Evolutionary conservation across 106 monocot genomes (phyloP), one percentile per base, ranked within the genome.

Genomic region (Vanilla planifolia): DNA sequence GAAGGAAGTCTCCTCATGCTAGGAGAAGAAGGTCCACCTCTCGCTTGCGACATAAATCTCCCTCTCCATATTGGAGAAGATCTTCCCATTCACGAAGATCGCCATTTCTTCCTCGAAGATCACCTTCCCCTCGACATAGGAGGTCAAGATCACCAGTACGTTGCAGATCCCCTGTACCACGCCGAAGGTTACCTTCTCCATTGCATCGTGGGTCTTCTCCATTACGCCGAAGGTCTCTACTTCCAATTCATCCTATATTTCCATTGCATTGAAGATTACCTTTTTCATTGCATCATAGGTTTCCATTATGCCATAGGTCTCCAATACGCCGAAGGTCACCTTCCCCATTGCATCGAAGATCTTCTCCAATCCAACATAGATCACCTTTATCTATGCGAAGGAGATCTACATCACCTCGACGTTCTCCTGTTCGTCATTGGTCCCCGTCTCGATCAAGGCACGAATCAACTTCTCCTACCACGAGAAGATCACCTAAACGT

Each of bases 391-490:
- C 28, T 29, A 4, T 6, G 0, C 69, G 58, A 1, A 67, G 30
- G 23, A 85, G 76, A 66, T 80, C 92, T 32, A 75, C 78, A 23
- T 77, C 84, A 43, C 74, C 79, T 15, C 73, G 42, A 20, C 73
- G 73, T 57, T 84, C 88, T n/a, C 81, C 80, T 14, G 17, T 65
- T 8, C 51, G 46, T 0, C 57, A 21, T 16, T 56, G 51, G 40
- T 65, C 71, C 17, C 22, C 25, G 29, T 77, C 76, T 14, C 72
- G 68, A 42, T 42, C 24, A 63, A 47, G 61, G 21, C 35, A 33
- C 9, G 40, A 67, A 22, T 77, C 82, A 11, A 48, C 29, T 42
- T 71, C 77, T 73, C 78, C 80, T 51, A 16, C 48, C 21, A 58
- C 65, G 56, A 74, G 83, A 39, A 64, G 66, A 61, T 87, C 75